phyloP scores from a whole-genome alignment of 495 filamentous ascomycete genomes.

The Penicillium crystallinum region DNA sequence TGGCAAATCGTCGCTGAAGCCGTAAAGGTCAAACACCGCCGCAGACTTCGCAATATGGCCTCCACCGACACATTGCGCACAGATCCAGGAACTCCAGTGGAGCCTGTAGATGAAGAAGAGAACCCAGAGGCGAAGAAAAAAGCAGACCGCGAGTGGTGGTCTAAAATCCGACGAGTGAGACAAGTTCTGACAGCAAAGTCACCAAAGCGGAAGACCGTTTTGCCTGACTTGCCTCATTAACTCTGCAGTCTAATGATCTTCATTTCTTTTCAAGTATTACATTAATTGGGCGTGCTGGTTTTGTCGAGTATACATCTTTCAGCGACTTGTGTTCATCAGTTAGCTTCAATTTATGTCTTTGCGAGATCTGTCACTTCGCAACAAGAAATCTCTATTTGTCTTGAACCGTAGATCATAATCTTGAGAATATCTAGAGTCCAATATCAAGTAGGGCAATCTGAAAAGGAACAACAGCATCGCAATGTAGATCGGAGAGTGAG shows the following conservation, averaged over 20 bases:
- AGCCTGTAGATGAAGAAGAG: slow-evolving; percentile 21
- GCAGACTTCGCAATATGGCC: slow-evolving; percentile 27
- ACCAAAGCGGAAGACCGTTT: slow-evolving; percentile 24
- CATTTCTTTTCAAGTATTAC: slow-evolving; percentile 9
- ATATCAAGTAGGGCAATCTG: too few relatives aligned
- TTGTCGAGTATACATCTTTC: slow-evolving; percentile 1
- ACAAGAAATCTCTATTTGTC: not conserved
- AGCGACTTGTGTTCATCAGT: slow-evolving; percentile 7
- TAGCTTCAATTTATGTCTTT: not conserved
- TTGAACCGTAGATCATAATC: too few relatives aligned
- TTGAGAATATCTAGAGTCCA: too few relatives aligned
- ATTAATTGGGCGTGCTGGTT: not conserved
- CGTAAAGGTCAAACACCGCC: slow-evolving; percentile 36
- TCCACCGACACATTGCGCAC: slow-evolving; percentile 20
- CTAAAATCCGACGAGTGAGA: slow-evolving; percentile 45
- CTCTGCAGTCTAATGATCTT: slow-evolving; percentile 5
- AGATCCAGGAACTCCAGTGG: slow-evolving; percentile 18
- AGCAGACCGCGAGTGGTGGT: slow-evolving; percentile 49
- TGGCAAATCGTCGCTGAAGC: slow-evolving; percentile 44
- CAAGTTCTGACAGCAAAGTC: slow-evolving; percentile 43
- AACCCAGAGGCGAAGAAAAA: slow-evolving; percentile 35
- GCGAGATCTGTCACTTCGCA: not conserved
- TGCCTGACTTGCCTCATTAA: slow-evolving; percentile 1
- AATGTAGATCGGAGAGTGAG: not conserved
- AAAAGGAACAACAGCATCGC: too few relatives aligned